phyloP scores from a whole-genome alignment of 441 rosid genomes.

The Croton laevigatus region DNA sequence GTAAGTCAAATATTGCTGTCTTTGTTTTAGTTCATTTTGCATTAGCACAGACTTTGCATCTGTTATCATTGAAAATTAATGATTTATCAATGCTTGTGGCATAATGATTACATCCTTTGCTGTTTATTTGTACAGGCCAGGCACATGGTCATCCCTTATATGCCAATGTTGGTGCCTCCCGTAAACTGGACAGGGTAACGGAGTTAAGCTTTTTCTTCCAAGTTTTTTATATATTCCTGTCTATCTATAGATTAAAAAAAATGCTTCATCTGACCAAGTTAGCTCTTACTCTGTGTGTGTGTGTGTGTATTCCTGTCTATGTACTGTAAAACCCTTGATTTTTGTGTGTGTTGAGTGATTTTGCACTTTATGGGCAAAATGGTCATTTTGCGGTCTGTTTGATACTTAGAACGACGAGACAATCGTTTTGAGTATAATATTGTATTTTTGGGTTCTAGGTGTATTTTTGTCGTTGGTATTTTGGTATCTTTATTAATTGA shows the following conservation, averaged over 20 bases:
- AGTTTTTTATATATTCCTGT: not conserved
- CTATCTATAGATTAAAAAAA: not conserved
- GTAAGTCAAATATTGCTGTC: conserved; percentile 42
- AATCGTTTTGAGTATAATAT: too few relatives aligned
- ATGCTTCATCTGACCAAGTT: conserved; percentile 5
- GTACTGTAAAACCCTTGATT: too few relatives aligned
- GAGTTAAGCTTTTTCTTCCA: conserved; percentile 21
- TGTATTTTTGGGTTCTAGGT: too few relatives aligned
- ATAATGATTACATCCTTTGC: conserved; percentile 23
- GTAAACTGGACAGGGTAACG: conserved; percentile 91
- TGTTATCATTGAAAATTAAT: not conserved
- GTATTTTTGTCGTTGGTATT: too few relatives aligned
- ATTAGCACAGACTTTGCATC: conserved; percentile 1
- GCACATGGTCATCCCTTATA: conserved; percentile 95
- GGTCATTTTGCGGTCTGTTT: too few relatives aligned
- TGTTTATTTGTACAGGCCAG: conserved; percentile 60
- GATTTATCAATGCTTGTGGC: conserved; percentile 17
- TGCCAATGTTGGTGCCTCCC: conserved; percentile 98
- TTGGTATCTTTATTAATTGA: too few relatives aligned
- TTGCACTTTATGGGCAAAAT: too few relatives aligned
- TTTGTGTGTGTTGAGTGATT: too few relatives aligned
- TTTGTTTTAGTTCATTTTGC: conserved; percentile 3
- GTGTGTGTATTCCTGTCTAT: too few relatives aligned
- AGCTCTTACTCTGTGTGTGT: not conserved
- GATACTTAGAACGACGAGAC: too few relatives aligned